Evolutionary conservation across 2,329 filamentous ascomycete species (phyloP).

Genomic region (Trichoderma guizhouense): DNA sequence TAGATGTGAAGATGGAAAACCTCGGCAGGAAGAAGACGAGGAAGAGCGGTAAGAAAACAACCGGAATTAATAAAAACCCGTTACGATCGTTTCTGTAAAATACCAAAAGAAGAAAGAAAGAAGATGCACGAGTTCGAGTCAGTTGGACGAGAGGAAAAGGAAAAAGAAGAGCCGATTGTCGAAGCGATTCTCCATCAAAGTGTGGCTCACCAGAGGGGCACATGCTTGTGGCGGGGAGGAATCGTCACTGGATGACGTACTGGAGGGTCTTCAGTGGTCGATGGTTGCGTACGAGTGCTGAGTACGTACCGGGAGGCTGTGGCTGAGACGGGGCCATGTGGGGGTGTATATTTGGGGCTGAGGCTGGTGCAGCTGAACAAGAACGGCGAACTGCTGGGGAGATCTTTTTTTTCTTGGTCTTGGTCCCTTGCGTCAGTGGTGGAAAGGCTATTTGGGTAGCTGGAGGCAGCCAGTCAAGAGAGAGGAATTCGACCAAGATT

Average conservation of each 20-base stretch:
- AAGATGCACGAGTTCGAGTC: neutral
- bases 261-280: neutral
- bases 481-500: neutral
- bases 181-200: neutral
- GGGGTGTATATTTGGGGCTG: neutral
- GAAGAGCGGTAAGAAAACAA: neutral
- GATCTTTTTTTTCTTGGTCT: neutral
- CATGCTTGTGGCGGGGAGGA: slow-evolving; percentile 11
- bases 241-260: slow-evolving; percentile 15
- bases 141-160: neutral
- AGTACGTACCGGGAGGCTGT: neutral
- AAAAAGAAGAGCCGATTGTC: neutral
- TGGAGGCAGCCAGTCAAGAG: neutral
- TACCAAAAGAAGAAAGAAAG: neutral
- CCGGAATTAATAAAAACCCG: neutral
- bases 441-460: neutral
- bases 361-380: neutral
- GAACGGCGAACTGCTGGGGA: neutral
- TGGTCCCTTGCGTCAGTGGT: neutral
- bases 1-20: neutral
- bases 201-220: neutral
- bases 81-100: neutral
- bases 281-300: neutral
- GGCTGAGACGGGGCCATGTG: slow-evolving; percentile 4
- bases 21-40: neutral